phyloP scores from a whole-genome alignment of 31 red algal species.

The Endocladia muricata region DNA sequence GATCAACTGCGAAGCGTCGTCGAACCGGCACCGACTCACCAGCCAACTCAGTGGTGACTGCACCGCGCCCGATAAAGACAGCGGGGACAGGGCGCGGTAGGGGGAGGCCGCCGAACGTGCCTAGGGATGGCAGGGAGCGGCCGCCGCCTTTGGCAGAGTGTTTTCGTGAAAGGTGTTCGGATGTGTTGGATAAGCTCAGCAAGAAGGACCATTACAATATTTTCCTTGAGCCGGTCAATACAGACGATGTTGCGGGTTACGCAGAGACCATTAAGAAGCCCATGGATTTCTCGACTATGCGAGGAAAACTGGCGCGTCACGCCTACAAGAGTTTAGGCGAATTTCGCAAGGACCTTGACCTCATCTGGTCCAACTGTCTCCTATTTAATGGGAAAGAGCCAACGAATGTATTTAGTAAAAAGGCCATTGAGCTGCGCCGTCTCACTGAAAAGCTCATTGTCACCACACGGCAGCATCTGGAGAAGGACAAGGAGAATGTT shows the following conservation, averaged over 20 bases:
- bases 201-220: conserved; percentile 72
- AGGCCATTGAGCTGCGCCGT: conserved; percentile 55
- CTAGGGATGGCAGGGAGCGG: conserved; percentile 58
- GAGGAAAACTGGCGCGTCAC: conserved; percentile 40
- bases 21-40: conserved; percentile 54
- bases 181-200: conserved; percentile 62
- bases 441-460: conserved; percentile 71
- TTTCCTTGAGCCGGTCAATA: conserved; percentile 77
- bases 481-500: conserved; percentile 56
- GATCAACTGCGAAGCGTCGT: conserved; percentile 61
- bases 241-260: conserved; percentile 57
- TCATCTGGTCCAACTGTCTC: conserved; percentile 85
- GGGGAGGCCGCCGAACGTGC: conserved; percentile 55
- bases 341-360: conserved; percentile 72
- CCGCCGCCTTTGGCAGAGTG: conserved; percentile 55
- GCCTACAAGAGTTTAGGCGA: conserved; percentile 70
- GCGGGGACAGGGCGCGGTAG: conserved; percentile 33
- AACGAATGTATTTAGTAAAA: conserved; percentile 66
- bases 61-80: conserved; percentile 45
- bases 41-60: conserved; percentile 37
- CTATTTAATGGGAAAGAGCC: conserved; percentile 79
- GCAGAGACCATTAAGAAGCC: conserved; percentile 60
- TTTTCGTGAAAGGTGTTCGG: conserved; percentile 44
- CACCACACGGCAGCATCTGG: conserved; percentile 42
- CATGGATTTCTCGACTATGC: conserved; percentile 81